Base-by-base conservation (phyloP, 164 flowering plant genomes). In the Vitis riparia region DNA sequence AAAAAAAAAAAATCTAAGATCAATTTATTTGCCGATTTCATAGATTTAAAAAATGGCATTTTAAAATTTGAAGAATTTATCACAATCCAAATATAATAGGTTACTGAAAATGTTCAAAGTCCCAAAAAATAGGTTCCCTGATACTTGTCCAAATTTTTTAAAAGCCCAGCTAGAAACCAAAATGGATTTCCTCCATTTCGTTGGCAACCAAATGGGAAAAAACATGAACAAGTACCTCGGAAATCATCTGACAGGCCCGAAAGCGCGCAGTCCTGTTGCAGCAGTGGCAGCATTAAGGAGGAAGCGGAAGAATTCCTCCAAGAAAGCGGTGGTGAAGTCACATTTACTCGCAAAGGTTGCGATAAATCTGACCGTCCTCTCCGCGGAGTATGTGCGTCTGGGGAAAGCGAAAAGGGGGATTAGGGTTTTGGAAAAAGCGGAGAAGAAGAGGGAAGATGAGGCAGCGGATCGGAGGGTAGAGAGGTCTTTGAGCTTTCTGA, bases 181-280 rank as follows among this genome's bases (percentile, higher is more conserved):
- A 6, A 37, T 37, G 0, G 44, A 37, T 37, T 37, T 6, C 12
- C 37, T 51, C 0, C 5, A 3, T 37, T 37, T 37, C 7, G 44
- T 37, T 3, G 44, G 44, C 44, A 32, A 32, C 44, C 44, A 32
- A 37, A 37, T 15, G 37, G 17, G 6, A 3, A 37, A 10, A 17
- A n/a, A 50, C 19, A 48, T 12, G 9, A 9, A 48, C 14, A 51
- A 55, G 5, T 66, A 94, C 99, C 98, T 92, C 98, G 2, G 99
- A 92, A 44, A 91, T 72, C 1, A 95, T 85, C 89, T 95, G 98
- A 76, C 99, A 91, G 8, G 96, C 85, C 16, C 97, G 82, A 62
- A 90, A 87, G 68, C 99, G 79, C 5, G 86, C 89, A 47, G 88
- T 83, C 73, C 80, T 90, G 66, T 78, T 78, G 89, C 81, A 1